Evolutionary conservation across 495 filamentous ascomycete species (phyloP), one percentile per base, ranked within the genome.

Genomic region (Amniculicola lignicola): DNA sequence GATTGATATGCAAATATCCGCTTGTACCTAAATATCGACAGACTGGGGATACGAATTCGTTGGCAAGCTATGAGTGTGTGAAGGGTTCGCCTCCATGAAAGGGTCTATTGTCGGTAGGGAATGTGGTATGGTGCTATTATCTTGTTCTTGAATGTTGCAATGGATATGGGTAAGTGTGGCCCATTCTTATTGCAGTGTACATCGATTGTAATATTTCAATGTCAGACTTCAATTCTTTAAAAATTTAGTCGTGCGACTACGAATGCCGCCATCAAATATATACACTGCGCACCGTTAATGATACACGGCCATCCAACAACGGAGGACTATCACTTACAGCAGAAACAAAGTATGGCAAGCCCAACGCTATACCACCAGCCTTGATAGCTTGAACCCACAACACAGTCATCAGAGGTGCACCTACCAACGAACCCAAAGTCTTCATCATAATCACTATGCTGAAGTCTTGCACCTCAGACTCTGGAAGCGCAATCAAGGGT

Each of bases 341-440:
- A 37, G 62, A 65, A 4, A 59, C 42, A 44, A 65, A 65, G 44
- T 65, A 65, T 9, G 62, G 62, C 10, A 61, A 28, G 4, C 62
- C 62, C 18, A 65, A 28, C 2, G 47, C 58, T 0, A 28, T 37
- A 24, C 58, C 62, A 18, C 62, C 62, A 14, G 48, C 23, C 18
- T 44, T 54, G 18, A 65, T 65, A 14, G 44, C 62, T 18, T 61
- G 49, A 3, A 59, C 53, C 62, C 62, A 65, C 21, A 61, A 7
- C 4, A 53, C 52, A 3, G 62, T 57, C 62, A 65, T 65, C n/a
- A 61, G 21, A 5, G 62, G 62, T n/a, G 57, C 57, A 14, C 62
- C 62, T 4, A 65, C 39, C 7, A 65, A 38, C 0, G 57, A 51
- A 12, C 62, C 62, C 4, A 65, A 39, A 1, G 62, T 58, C 41